Percentiles rank a stretch among this genome's conserved stretches.
Conservation (phyloP, 495 filamentous ascomycete species). For the Talaromyces borbonicus region DNA sequence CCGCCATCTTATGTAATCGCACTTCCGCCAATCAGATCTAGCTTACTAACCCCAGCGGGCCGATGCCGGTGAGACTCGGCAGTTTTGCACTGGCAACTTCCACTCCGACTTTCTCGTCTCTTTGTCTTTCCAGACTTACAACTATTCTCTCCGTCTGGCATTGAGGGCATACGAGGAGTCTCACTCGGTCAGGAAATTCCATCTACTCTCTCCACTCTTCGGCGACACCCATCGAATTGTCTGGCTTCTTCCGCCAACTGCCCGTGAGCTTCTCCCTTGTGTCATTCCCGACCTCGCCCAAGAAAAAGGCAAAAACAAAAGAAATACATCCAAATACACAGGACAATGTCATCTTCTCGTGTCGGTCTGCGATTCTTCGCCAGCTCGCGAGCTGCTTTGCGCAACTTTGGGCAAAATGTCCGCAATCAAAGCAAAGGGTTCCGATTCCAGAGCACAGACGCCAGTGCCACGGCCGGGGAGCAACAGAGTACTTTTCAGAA, state of each 20-base stretch:
- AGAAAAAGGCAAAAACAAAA: constrained; percentile 8
- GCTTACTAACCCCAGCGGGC: neutral
- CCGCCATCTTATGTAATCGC: no score
- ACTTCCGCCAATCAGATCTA: neutral
- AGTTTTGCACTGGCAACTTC: neutral
- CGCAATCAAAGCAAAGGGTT: constrained; percentile 24
- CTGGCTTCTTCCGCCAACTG: no score
- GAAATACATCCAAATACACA: neutral
- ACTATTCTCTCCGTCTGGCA: neutral
- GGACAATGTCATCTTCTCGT: constrained; percentile 38
- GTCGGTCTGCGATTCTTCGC: constrained; percentile 41
- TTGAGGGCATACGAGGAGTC: no score
- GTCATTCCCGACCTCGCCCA: neutral
- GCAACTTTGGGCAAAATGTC: constrained; percentile 22
- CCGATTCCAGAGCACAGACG: constrained; percentile 58
- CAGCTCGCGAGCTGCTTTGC: constrained; percentile 44
- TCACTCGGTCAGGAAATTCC: no score
- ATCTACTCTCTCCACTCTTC: no score
- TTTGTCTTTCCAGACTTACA: neutral
- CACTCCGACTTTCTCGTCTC: neutral
- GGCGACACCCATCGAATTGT: no score
- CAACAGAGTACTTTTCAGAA: constrained; percentile 55
- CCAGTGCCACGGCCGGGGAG: constrained; percentile 34
- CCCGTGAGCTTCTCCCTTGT: no score
- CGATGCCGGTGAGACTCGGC: constrained; percentile 2